These are phyloP conservation scores for Nitzschia palea DNA, from an alignment of 108 stramenopile species.

Conservation along the genomic window DNA sequence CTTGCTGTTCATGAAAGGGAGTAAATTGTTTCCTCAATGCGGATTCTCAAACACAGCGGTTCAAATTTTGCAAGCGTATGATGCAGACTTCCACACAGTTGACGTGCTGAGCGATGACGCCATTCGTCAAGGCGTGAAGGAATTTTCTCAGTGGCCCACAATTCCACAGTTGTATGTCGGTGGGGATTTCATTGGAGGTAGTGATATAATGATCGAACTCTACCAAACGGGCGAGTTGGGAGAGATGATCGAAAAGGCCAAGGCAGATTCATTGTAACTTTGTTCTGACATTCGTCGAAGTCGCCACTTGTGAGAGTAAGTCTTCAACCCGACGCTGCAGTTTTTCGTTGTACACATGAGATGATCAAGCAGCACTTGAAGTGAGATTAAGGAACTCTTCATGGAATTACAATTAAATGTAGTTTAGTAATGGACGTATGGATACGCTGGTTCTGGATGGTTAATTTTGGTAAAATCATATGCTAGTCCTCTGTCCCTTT, in stretches of 20 bases:
- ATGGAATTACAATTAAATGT: too few relatives aligned
- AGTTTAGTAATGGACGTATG: too few relatives aligned
- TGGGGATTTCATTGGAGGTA: slow-evolving; percentile 98
- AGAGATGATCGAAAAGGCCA: slow-evolving; percentile 57
- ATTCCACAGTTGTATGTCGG: slow-evolving; percentile 98
- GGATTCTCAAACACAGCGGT: slow-evolving; percentile 95
- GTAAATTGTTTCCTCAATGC: slow-evolving; percentile 94
- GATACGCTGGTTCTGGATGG: too few relatives aligned
- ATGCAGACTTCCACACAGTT: slow-evolving; percentile 81
- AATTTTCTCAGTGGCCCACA: slow-evolving; percentile 93
- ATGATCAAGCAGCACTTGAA: too few relatives aligned
- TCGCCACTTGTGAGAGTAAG: too few relatives aligned
- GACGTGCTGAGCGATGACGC: slow-evolving; percentile 73
- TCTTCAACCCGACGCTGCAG: too few relatives aligned
- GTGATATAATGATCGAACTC: slow-evolving; percentile 89
- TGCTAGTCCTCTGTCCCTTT: slow-evolving; percentile 82
- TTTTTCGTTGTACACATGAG: too few relatives aligned
- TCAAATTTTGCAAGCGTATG: slow-evolving; percentile 82
- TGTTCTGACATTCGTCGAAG: too few relatives aligned
- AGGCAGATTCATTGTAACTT: slow-evolving; percentile 49
- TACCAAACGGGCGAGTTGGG: slow-evolving; percentile 83
- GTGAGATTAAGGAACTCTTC: too few relatives aligned
- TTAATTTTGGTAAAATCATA: too few relatives aligned
- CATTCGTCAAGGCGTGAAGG: slow-evolving; percentile 87
- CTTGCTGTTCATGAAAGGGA: slow-evolving; percentile 96